Conservation (phyloP, 257 asterid species). For the Leonotis leonurus region DNA sequence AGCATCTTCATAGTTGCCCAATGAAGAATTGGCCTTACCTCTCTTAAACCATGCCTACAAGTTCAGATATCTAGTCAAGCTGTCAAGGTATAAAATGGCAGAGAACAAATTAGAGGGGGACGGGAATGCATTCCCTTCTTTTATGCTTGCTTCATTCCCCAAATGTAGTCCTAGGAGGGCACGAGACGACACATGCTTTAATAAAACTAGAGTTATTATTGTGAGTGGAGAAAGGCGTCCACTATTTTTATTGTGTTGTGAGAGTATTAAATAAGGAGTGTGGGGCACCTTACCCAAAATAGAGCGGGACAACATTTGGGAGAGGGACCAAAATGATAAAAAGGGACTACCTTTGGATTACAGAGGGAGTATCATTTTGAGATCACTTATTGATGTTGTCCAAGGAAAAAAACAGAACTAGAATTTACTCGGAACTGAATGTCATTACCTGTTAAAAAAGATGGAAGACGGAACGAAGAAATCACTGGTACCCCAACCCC, state of each 20-base stretch:
- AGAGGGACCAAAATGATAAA: too few relatives aligned
- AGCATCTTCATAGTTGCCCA: conserved; percentile 64
- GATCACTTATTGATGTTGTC: neutral
- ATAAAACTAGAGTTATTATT: too few relatives aligned
- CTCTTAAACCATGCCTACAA: conserved; percentile 90
- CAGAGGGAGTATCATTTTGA: neutral
- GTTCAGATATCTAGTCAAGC: conserved; percentile 12
- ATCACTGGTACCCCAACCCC: neutral
- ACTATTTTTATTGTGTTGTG: too few relatives aligned
- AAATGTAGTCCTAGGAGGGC: too few relatives aligned
- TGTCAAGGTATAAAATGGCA: conserved; percentile 2
- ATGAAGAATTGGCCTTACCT: conserved; percentile 70
- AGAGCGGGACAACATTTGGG: too few relatives aligned
- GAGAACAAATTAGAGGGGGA: neutral
- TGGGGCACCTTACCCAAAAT: too few relatives aligned
- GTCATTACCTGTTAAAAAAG: neutral
- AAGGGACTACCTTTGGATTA: too few relatives aligned
- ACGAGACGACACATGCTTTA: too few relatives aligned
- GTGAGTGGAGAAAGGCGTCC: too few relatives aligned
- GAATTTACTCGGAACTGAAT: neutral
- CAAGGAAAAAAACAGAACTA: conserved; percentile 9
- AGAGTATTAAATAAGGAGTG: too few relatives aligned
- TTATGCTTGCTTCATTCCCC: neutral
- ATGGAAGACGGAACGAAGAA: neutral
- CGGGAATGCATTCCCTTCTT: neutral